Evolutionary conservation across 192 early-diverging fungal genomes (phyloP).

Genomic region (Linnemannia exigua): DNA sequence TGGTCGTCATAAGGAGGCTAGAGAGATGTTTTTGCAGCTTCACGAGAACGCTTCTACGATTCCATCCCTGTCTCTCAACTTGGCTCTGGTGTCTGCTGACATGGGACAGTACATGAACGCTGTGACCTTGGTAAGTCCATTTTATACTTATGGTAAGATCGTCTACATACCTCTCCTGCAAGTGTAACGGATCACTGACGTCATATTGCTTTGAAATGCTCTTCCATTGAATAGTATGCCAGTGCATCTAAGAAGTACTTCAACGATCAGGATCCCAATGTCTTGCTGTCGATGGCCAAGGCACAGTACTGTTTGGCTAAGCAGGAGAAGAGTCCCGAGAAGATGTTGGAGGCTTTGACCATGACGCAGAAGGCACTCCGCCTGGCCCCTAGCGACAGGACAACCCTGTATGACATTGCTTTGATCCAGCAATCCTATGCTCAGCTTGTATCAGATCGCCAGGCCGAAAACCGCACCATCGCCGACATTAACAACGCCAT

Average conservation of each 20-base stretch:
- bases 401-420: constrained; percentile 78
- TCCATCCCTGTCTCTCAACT: constrained; percentile 74
- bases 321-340: constrained; percentile 69
- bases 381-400: constrained; percentile 68
- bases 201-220: neutral
- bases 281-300: constrained; percentile 69
- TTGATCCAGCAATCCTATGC: constrained; percentile 89
- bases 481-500: constrained; percentile 70
- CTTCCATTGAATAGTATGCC: constrained; percentile 67
- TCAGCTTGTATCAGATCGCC: constrained; percentile 81
- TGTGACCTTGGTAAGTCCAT: constrained; percentile 71
- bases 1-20: constrained; percentile 42
- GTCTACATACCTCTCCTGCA: no score
- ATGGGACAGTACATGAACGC: constrained; percentile 82
- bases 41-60: constrained; percentile 60
- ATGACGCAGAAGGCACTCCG: constrained; percentile 65
- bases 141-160: neutral
- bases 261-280: constrained; percentile 63
- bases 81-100: constrained; percentile 84
- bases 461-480: constrained; percentile 72
- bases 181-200: neutral
- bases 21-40: constrained; percentile 60
- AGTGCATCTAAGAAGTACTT: constrained; percentile 68
- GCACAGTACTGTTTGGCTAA: constrained; percentile 74
- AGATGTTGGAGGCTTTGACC: constrained; percentile 70